Evolutionary conservation across 1,139 yeast species (phyloP).

Genomic region (Yamadazyma kanchanaburiensis): DNA sequence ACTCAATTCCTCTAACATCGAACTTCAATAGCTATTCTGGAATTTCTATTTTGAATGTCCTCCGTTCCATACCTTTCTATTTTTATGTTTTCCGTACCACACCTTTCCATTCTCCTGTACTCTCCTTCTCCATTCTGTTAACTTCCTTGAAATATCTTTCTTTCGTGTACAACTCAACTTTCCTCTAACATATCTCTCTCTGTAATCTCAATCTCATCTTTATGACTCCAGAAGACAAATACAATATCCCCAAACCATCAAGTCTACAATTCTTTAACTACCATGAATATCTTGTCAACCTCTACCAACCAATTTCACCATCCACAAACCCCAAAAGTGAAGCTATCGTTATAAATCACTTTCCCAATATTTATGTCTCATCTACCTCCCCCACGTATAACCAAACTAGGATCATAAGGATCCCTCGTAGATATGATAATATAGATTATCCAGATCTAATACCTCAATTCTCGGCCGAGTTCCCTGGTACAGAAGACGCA

Average conservation of each 20-base stretch:
- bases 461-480: slow-evolving; percentile 56
- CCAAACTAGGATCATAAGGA: slow-evolving; percentile 56
- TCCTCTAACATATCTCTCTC: no score
- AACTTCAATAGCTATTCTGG: no score
- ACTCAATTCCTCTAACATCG: no score
- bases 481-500: slow-evolving; percentile 71
- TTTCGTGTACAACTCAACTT: not conserved
- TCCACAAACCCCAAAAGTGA: slow-evolving; percentile 44
- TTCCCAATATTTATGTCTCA: slow-evolving; percentile 51
- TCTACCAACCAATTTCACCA: slow-evolving; percentile 21
- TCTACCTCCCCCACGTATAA: slow-evolving; percentile 22
- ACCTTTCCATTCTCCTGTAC: no score
- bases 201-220: no score
- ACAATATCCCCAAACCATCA: slow-evolving; percentile 3
- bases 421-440: slow-evolving; percentile 51
- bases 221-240: slow-evolving; percentile 8
- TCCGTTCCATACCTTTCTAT: no score
- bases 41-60: no score
- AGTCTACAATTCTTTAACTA: slow-evolving; percentile 57
- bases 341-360: slow-evolving; percentile 56
- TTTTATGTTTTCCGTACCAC: no score
- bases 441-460: slow-evolving; percentile 28
- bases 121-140: no score
- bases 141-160: not conserved
- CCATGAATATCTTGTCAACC: slow-evolving; percentile 51